Percentiles rank a stretch among this genome's conserved stretches.
Evolutionary conservation across 2,329 filamentous ascomycete genomes (phyloP).

Genomic region (Penicillium expansum): DNA sequence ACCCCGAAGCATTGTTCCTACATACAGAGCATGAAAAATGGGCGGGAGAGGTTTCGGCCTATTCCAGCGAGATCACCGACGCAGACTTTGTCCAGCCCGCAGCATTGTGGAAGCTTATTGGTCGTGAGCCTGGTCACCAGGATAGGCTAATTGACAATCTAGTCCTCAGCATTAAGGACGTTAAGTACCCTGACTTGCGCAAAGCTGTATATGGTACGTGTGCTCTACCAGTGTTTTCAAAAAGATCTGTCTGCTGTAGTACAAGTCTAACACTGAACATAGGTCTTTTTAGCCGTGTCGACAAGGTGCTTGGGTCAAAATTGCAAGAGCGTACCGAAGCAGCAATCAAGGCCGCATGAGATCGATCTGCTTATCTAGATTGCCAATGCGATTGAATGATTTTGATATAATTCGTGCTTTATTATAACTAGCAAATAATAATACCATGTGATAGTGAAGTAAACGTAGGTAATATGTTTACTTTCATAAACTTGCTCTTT

Average conservation of each 20-base stretch:
- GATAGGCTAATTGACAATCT: slow-evolving; percentile 33
- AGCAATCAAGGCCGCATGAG: not conserved
- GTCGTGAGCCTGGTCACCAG: slow-evolving; percentile 34
- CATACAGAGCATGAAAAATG: slow-evolving; percentile 32
- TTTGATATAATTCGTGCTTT: too few species aligned
- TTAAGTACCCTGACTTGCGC: slow-evolving; percentile 23
- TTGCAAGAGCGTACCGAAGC: not conserved
- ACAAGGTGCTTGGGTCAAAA: slow-evolving; percentile 13
- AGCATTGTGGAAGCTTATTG: slow-evolving; percentile 33
- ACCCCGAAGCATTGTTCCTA: slow-evolving; percentile 9
- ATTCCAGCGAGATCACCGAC: slow-evolving; percentile 23
- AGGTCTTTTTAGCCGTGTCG: slow-evolving; percentile 24
- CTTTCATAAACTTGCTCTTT: too few species aligned
- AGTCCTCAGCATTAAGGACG: slow-evolving; percentile 19
- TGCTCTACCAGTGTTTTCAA: not conserved
- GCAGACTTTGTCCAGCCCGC: slow-evolving; percentile 33
- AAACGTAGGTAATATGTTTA: too few species aligned
- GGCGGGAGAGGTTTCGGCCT: slow-evolving; percentile 25
- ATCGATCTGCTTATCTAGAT: not conserved
- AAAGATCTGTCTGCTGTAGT: not conserved
- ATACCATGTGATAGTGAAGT: too few species aligned
- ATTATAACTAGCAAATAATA: too few species aligned
- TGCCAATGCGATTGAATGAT: too few species aligned
- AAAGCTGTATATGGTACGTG: slow-evolving; percentile 30
- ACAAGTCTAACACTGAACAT: not conserved